Percentiles rank a stretch among this genome's conserved stretches.
These are phyloP conservation scores for Hymenotorrendiella dingleyae DNA, from an alignment of 2,329 filamentous ascomycete species.

Conservation along the genomic window DNA sequence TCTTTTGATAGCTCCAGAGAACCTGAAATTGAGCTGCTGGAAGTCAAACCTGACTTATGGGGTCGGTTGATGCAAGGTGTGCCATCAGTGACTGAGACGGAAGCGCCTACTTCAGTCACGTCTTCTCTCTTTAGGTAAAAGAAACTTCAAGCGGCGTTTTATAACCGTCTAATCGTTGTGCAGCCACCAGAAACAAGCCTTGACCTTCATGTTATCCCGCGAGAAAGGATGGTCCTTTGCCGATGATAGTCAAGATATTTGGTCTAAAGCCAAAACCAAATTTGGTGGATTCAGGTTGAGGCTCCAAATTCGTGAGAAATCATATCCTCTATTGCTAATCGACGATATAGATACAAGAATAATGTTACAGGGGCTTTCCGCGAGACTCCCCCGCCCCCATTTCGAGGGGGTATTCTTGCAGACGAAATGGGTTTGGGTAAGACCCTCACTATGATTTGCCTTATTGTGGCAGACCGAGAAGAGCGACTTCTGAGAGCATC, in stretches of 20 bases:
- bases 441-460: slow-evolving; percentile 49
- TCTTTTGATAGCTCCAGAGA: slow-evolving; percentile 2
- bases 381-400: slow-evolving; percentile 8
- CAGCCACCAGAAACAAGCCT: slow-evolving; percentile 20
- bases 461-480: slow-evolving; percentile 14
- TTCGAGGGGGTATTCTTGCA: slow-evolving; percentile 66
- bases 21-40: slow-evolving; percentile 10
- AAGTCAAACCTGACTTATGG: slow-evolving; percentile 7
- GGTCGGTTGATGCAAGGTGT: slow-evolving; percentile 12
- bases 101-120: slow-evolving; percentile 9
- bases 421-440: slow-evolving; percentile 99
- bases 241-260: slow-evolving; percentile 8
- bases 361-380: slow-evolving; percentile 6
- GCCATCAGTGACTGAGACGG: slow-evolving; percentile 6
- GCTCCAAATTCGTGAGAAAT: background rate
- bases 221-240: slow-evolving; percentile 14
- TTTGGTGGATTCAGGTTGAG: background rate
- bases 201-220: slow-evolving; percentile 18
- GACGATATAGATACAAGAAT: slow-evolving; percentile 13
- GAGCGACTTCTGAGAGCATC: too few relatives aligned
- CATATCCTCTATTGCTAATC: background rate
- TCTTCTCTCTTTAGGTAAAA: slow-evolving; percentile 9
- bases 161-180: background rate
- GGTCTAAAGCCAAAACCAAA: slow-evolving; percentile 4
- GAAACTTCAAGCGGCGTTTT: background rate